Base-by-base conservation (phyloP, 441 rosid genomes). In the Pelargonium myrrhifolium region DNA sequence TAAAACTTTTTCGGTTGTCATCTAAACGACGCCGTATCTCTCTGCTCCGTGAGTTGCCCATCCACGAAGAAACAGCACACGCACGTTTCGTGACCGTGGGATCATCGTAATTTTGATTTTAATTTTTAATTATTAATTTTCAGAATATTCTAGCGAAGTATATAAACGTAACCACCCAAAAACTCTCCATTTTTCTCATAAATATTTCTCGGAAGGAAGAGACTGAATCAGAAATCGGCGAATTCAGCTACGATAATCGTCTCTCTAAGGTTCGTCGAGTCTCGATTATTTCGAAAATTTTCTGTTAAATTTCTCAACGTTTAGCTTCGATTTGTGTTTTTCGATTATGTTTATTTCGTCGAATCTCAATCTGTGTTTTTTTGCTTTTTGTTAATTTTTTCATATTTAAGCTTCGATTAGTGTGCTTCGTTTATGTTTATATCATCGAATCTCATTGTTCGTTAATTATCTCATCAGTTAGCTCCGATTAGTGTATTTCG, bases 81-180 rank as follows among this genome's bases (percentile, higher is more conserved):
- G 56, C 56, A 49, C 56, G 56, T 49, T 49, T 49, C 56, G 56
- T 49, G 56, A 49, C 56, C 56, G 56, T 49, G 56, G 56, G 56
- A 49, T 49, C 56, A 49, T 49, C 56, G 56, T 4, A 18, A 49
- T 49, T 49, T 49, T 28, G 31, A 28, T 28, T 49, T 15, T 18
- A 49, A 3, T 49, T 49, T n/a, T 49, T 49, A 14, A 49, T 49
- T 49, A 49, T 49, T 49, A 49, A 15, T 49, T 49, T 10, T 1
- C 17, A 49, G 18, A n/a, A 49, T n/a, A n/a, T 49, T 10, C 56
- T 17, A 49, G 21, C 14, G 56, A 49, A 17, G 56, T 49, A 49
- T 49, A 49, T 49, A 15, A 49, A n/a, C 56, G 18, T 18, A 14
- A 49, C 15, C 56, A 49, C 6, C 56, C 56, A 17, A 12, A 49